Evolutionary conservation across 805 yeast species (phyloP).

Genomic region (Wickerhamomyces rabaulensis): DNA sequence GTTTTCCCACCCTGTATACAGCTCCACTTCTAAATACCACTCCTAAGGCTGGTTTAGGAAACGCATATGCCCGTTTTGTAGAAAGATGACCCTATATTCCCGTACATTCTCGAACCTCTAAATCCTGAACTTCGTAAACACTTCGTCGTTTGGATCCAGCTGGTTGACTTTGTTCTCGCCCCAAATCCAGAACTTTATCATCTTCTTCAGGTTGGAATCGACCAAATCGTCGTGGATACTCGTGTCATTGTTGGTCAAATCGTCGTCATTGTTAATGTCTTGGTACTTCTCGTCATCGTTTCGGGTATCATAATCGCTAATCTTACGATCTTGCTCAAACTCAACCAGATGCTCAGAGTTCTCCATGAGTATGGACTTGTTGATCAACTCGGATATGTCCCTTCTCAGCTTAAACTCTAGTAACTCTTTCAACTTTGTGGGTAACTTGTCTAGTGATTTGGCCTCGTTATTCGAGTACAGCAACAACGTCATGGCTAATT

Average conservation of each 20-base stretch:
- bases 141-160: background rate
- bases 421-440: constrained; percentile 47
- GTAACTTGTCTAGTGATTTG: constrained; percentile 31
- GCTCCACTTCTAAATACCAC: no score
- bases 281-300: background rate
- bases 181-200: constrained; percentile 60
- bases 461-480: constrained; percentile 35
- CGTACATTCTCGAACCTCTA: background rate
- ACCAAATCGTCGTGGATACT: constrained; percentile 5
- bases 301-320: constrained; percentile 2
- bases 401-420: constrained; percentile 56
- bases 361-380: constrained; percentile 48
- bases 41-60: no score
- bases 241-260: constrained; percentile 4
- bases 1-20: no score
- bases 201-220: constrained; percentile 40
- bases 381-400: constrained; percentile 66
- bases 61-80: no score
- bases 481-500: constrained; percentile 77
- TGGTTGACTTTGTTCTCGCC: constrained; percentile 42
- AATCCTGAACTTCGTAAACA: background rate
- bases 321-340: constrained; percentile 1
- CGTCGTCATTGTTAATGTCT: constrained; percentile 2
- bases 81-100: background rate
- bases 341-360: constrained; percentile 14